Conservation (phyloP, 1,139 yeast species). For the Pichia sp. region DNA sequence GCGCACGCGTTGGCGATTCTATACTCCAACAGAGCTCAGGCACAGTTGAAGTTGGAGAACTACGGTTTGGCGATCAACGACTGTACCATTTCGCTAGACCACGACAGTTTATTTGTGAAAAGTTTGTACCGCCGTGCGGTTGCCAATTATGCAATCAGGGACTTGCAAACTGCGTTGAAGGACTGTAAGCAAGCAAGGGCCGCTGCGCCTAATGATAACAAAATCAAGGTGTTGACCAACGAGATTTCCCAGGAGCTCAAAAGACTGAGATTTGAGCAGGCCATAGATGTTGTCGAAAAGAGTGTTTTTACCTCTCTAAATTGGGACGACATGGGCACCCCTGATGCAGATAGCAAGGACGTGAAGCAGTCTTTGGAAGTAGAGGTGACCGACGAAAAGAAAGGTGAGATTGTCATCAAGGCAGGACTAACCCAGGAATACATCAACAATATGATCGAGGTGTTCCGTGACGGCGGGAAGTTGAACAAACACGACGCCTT, state of each 20-base stretch:
- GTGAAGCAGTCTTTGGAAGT: conserved; percentile 39
- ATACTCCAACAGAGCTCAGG: conserved; percentile 87
- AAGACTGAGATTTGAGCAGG: conserved; percentile 76
- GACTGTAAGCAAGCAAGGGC: conserved; percentile 62
- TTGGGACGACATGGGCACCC: conserved; percentile 41
- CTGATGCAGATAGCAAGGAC: conserved; percentile 19
- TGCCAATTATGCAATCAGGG: conserved; percentile 70
- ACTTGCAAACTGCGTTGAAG: conserved; percentile 67
- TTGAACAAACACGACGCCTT: conserved; percentile 79
- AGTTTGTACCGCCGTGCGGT: conserved; percentile 83
- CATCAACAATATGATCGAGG: conserved; percentile 58
- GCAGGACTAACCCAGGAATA: conserved; percentile 44
- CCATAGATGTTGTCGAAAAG: conserved; percentile 66
- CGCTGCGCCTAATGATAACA: conserved; percentile 61
- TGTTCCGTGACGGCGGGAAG: conserved; percentile 68
- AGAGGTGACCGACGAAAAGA: conserved; percentile 8
- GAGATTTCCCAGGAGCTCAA: conserved; percentile 68
- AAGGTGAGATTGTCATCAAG: conserved; percentile 14
- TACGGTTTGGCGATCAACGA: conserved; percentile 82
- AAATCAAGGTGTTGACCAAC: conserved; percentile 58
- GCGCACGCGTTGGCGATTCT: conserved; percentile 49
- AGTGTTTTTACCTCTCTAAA: conserved; percentile 41
- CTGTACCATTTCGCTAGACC: conserved; percentile 63
- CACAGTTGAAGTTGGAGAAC: conserved; percentile 77
- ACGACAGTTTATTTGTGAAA: conserved; percentile 67